Percentiles rank a stretch among this genome's conserved stretches.
These are phyloP conservation scores for Ceriops decandra DNA, from an alignment of 345 rosid species.

Conservation along the genomic window DNA sequence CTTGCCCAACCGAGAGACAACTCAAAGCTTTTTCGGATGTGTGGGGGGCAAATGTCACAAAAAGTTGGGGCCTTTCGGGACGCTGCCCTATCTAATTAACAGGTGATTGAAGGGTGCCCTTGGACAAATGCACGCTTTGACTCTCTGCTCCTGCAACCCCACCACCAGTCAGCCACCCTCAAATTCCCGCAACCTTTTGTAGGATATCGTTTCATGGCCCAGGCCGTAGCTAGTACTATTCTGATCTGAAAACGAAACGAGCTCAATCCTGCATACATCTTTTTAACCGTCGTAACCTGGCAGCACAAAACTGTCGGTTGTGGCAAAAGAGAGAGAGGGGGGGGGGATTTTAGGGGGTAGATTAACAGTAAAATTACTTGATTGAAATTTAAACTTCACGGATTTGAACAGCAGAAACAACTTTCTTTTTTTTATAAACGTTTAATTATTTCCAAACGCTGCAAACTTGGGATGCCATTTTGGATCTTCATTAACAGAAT, in stretches of 20 bases:
- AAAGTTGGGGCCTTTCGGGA: background rate
- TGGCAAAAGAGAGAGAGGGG: no score
- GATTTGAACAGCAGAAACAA: no score
- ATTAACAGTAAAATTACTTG: no score
- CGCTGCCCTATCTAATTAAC: background rate
- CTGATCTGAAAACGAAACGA: background rate
- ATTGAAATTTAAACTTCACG: no score
- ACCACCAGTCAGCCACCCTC: background rate
- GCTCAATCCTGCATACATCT: background rate
- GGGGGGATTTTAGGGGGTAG: no score
- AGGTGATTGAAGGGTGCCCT: conserved; percentile 3
- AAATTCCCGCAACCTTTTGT: background rate
- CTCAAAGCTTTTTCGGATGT: background rate
- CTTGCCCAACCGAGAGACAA: conserved; percentile 3
- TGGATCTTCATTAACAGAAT: background rate
- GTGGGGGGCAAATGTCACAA: no score
- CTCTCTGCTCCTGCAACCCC: no score
- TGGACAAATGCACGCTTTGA: conserved; percentile 1
- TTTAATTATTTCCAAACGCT: no score
- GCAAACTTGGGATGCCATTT: background rate
- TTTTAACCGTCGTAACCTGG: background rate
- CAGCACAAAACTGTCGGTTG: no score
- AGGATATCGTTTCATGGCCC: no score
- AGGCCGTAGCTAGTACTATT: background rate
- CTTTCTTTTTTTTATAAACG: no score